Evolutionary conservation across 2,329 filamentous ascomycete species (phyloP).

Genomic region (Stagonosporopsis vannaccii): DNA sequence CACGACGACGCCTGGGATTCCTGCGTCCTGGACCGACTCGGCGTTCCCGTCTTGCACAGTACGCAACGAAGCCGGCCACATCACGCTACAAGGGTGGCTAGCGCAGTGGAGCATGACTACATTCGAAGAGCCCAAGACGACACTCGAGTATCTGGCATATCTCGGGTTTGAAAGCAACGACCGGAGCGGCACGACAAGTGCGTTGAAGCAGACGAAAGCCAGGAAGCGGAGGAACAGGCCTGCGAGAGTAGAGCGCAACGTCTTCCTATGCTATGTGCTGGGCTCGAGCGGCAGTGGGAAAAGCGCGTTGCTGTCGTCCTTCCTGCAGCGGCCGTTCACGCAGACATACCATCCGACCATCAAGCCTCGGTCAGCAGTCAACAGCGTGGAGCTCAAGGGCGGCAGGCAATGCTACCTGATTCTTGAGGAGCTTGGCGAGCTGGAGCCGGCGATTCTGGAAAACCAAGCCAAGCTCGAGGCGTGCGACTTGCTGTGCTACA

Average conservation of each 20-base stretch:
- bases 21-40: conserved; percentile 84
- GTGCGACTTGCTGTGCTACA: conserved; percentile 93
- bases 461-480: conserved; percentile 89
- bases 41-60: conserved; percentile 94
- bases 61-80: conserved; percentile 91
- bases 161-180: conserved; percentile 88
- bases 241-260: conserved; percentile 89
- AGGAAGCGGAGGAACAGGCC: conserved; percentile 83
- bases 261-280: conserved; percentile 91
- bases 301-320: conserved; percentile 87
- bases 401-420: conserved; percentile 98
- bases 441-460: conserved; percentile 93
- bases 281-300: conserved; percentile 89
- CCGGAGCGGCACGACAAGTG: conserved; percentile 76
- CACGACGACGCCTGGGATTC: conserved; percentile 89
- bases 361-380: conserved; percentile 90
- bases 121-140: conserved; percentile 93
- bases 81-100: conserved; percentile 96
- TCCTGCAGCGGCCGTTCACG: conserved; percentile 87
- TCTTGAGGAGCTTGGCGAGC: conserved; percentile 89
- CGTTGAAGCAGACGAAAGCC: conserved; percentile 90
- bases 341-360: conserved; percentile 90
- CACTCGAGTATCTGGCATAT: conserved; percentile 93
- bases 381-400: conserved; percentile 93
- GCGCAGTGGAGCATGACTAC: conserved; percentile 99